Evolutionary conservation across 2,329 filamentous ascomycete genomes (phyloP), one percentile per base, ranked within the genome.

Genomic region (Fusarium lyarnte): DNA sequence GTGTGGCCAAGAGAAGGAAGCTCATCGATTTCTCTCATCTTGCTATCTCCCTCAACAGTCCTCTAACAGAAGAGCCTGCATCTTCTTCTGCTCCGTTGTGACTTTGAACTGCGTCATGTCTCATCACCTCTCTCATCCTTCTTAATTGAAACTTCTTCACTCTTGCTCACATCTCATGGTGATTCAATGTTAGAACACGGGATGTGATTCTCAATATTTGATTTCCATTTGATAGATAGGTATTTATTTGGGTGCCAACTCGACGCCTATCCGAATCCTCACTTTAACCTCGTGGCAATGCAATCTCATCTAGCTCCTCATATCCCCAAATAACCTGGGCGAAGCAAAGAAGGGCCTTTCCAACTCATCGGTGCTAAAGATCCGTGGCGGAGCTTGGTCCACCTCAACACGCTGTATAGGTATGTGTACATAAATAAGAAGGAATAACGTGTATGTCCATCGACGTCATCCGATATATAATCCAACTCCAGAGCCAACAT

Each of bases 281-380:
- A 89, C 89, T 92, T 92, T 90, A 92, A 92, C 90, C 90, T 91
- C 89, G 86, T 90, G 88, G 87, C 83, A 82, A 83, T 82, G 82
- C 82, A 81, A 79, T 83, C 82, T 80, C 82, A 79, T 77, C 79
- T 73, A 69, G 66, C 54, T 66, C 51, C 54, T 61, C 57, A 70
- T 29, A 52, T 61, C 68, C 72, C 69, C 38, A 23, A 27, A 45
- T 27, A 74, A 63, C 46, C 58, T 72, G 71, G 67, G 72, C 62
- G 45, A 62, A 66, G 58, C 62, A 73, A 69, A 78, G 77, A 80
- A 78, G 81, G 81, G 80, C 82, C 80, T 83, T 83, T 88, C 88
- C 53, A 57, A 90, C 88, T 90, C 89, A 87, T 91, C 87, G 90
- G 90, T 91, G 89, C 87, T 88, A 84, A 90, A 86, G 83, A 84